phyloP scores from a whole-genome alignment of 169 alveolate species.

The Sarcocystis neurona region DNA sequence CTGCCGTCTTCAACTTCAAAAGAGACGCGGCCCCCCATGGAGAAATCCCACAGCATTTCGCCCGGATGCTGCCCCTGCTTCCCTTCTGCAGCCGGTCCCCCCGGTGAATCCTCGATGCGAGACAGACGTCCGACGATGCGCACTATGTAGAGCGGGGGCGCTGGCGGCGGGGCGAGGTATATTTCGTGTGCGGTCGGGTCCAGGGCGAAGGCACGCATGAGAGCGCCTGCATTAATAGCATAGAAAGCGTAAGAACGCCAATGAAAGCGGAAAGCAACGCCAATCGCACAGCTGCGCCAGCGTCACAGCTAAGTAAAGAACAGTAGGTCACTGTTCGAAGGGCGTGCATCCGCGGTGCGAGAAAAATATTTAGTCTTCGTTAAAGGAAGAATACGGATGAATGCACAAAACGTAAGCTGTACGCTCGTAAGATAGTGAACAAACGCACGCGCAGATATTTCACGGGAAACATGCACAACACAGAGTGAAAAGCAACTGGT shows the following conservation, averaged over 20 bases:
- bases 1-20: slow-evolving; percentile 32
- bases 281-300: background rate
- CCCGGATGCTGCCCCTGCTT: too few relatives aligned
- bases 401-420: too few relatives aligned
- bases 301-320: background rate
- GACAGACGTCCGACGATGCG: slow-evolving; percentile 31
- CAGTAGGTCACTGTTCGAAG: background rate
- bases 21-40: slow-evolving; percentile 21
- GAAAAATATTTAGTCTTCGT: too few relatives aligned
- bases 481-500: too few relatives aligned
- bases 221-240: background rate
- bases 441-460: too few relatives aligned
- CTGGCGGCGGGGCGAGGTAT: slow-evolving; percentile 20
- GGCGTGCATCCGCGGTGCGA: background rate
- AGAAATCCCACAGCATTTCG: background rate
- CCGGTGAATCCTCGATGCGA: background rate
- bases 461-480: too few relatives aligned
- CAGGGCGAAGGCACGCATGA: slow-evolving; percentile 3
- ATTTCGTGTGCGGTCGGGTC: background rate
- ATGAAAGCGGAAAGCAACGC: background rate
- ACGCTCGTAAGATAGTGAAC: too few relatives aligned
- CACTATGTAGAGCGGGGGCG: slow-evolving; percentile 28
- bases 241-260: background rate
- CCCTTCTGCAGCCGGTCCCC: background rate
- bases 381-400: too few relatives aligned